Evolutionary conservation across 2,329 filamentous ascomycete genomes (phyloP), one percentile per base, ranked within the genome.

Genomic region (Microsporum ferrugineum): DNA sequence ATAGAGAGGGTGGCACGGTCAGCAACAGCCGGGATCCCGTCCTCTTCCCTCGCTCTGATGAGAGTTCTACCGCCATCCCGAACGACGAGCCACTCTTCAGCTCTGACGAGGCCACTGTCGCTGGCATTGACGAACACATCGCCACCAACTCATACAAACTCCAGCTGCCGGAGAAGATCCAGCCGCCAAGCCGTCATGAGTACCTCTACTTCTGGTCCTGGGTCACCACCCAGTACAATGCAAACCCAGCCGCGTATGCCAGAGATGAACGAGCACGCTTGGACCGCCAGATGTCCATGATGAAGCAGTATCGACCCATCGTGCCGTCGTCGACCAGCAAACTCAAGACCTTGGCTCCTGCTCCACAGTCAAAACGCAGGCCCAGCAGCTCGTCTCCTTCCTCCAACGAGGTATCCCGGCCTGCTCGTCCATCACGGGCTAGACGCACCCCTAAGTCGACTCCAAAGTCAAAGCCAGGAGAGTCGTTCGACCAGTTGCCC

Each of bases 161-260:
- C 36, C 68, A 69, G 57, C 75, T 76, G 66, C 68, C 71, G 39
- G 73, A 72, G 62, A 76, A 76, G 62, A 60, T 71, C 61, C 75
- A 75, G 64, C 74, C 72, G 61, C 76, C 75, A 38, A 76, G 74
- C 7, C 72, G 73, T 23, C 75, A 75, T 61, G 76, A 78, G 65
- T 78, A 78, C 65, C 68, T 72, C 23, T 65, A 76, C 57, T 75
- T 75, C 10, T 66, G 77, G 57, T 75, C 74, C n/a, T 70, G 75
- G 58, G 75, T 78, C 47, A 72, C 73, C 5, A 68, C 71, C 31
- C 69, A 71, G 47, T 78, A 75, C 66, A 78, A 78, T 60, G 73
- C 73, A 61, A 73, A 77, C 57, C 76, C 75, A n/a, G 71, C 64
- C 33, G 74, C 74, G 38, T 78, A 74, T 72, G 71, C 75, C 10